Conservation (phyloP, 176 grass and related monocot species). For the Zea luxurians region DNA sequence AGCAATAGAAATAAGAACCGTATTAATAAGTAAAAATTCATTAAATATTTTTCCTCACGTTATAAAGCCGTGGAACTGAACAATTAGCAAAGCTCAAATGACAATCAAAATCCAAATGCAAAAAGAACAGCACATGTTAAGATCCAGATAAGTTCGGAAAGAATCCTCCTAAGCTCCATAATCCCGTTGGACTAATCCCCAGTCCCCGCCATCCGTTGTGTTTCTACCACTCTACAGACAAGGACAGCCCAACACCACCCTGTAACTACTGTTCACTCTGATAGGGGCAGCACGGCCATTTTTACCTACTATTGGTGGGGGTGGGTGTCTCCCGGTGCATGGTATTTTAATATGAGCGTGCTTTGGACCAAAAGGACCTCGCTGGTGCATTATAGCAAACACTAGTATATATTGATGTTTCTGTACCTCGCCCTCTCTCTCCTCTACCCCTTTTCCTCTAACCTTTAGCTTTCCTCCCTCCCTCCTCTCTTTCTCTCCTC, state of each 20-base stretch:
- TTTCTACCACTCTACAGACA: conserved; percentile 72
- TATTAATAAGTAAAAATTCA: background rate
- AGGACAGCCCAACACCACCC: conserved; percentile 56
- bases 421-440: conserved; percentile 31
- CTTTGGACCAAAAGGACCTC: conserved; percentile 59
- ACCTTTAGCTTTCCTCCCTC: conserved; percentile 53
- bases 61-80: background rate
- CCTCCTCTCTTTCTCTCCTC: background rate
- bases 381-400: conserved; percentile 61
- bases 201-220: conserved; percentile 47
- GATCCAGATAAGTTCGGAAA: conserved; percentile 49
- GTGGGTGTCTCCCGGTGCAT: conserved; percentile 46
- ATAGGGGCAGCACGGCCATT: conserved; percentile 49
- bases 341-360: conserved; percentile 63
- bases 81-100: conserved; percentile 20
- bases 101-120: conserved; percentile 1
- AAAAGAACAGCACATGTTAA: background rate
- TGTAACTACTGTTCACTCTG: conserved; percentile 40
- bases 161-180: conserved; percentile 24
- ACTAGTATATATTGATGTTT: conserved; percentile 58
- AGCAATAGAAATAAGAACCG: conserved; percentile 4
- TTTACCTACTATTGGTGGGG: conserved; percentile 28
- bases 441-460: conserved; percentile 31
- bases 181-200: conserved; percentile 46
- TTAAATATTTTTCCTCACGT: background rate